Conservation (phyloP, 768 basidiomycete species). For the Asterophora lycoperdoides region DNA sequence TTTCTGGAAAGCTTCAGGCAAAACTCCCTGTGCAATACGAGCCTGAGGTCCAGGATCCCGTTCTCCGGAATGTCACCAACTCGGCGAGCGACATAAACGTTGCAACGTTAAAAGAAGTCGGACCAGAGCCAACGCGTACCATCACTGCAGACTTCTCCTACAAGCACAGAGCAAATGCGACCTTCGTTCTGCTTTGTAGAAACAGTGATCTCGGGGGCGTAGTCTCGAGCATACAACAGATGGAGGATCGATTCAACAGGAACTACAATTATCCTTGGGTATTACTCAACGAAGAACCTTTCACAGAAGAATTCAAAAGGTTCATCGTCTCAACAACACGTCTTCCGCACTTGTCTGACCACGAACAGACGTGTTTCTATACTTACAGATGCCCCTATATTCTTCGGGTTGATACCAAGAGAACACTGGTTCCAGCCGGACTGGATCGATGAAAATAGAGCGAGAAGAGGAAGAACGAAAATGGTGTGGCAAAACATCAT, state of each 20-base stretch:
- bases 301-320: conserved; percentile 69
- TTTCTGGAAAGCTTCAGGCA: conserved; percentile 27
- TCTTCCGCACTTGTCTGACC: background rate
- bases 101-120: background rate
- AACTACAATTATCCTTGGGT: conserved; percentile 74
- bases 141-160: conserved; percentile 7
- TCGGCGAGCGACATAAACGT: conserved; percentile 2
- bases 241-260: conserved; percentile 85
- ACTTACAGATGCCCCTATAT: conserved; percentile 54
- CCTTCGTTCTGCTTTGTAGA: conserved; percentile 57
- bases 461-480: conserved; percentile 51
- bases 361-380: conserved; percentile 42
- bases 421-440: conserved; percentile 81
- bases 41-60: conserved; percentile 6
- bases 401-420: conserved; percentile 67
- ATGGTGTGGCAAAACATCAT: conserved; percentile 63
- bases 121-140: conserved; percentile 1
- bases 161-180: conserved; percentile 5
- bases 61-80: conserved; percentile 1
- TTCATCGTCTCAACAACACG: conserved; percentile 22
- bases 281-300: conserved; percentile 81
- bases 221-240: conserved; percentile 53
- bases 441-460: conserved; percentile 73
- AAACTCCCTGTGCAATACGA: background rate
- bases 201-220: conserved; percentile 52